A percentile compares a stretch with the other conserved stretches of the same genome.
These are phyloP conservation scores for Arbutus unedo DNA, from an alignment of 148 eudicot genomes.

Conservation along the genomic window DNA sequence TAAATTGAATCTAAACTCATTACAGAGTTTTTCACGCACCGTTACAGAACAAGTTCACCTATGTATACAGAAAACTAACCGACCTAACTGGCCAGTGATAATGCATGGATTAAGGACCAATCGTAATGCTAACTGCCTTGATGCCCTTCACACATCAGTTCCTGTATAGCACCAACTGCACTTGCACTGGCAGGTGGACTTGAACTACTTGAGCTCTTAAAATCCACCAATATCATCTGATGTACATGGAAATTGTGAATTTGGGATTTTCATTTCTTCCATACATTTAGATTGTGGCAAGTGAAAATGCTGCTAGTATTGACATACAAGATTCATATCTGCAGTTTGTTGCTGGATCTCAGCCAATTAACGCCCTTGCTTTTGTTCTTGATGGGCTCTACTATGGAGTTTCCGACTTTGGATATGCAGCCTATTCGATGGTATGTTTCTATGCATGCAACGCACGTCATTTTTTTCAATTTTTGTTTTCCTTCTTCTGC, in stretches of 20 bases:
- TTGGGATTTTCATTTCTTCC: background rate
- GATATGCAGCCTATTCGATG: conserved; percentile 88
- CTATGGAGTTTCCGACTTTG: conserved; percentile 92
- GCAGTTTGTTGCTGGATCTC: conserved; percentile 96
- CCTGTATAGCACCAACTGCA: too few species aligned
- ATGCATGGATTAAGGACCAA: too few species aligned
- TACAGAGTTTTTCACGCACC: too few species aligned
- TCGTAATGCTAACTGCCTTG: too few species aligned
- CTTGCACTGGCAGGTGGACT: too few species aligned
- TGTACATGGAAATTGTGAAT: background rate
- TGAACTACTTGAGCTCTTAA: too few species aligned
- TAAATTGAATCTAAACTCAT: too few species aligned
- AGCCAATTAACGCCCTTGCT: conserved; percentile 89
- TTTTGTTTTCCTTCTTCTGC: conserved; percentile 6
- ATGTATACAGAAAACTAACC: too few species aligned
- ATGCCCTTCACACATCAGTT: too few species aligned
- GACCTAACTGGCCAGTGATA: too few species aligned
- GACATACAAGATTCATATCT: background rate
- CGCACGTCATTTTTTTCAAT: background rate
- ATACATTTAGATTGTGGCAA: background rate
- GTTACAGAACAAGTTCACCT: too few species aligned
- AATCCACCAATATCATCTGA: too few species aligned
- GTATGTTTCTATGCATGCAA: conserved; percentile 30
- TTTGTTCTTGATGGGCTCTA: conserved; percentile 95
- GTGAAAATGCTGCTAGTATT: background rate